Evolutionary conservation across 441 rosid species (phyloP).

Genomic region (Jatropha podagrica): DNA sequence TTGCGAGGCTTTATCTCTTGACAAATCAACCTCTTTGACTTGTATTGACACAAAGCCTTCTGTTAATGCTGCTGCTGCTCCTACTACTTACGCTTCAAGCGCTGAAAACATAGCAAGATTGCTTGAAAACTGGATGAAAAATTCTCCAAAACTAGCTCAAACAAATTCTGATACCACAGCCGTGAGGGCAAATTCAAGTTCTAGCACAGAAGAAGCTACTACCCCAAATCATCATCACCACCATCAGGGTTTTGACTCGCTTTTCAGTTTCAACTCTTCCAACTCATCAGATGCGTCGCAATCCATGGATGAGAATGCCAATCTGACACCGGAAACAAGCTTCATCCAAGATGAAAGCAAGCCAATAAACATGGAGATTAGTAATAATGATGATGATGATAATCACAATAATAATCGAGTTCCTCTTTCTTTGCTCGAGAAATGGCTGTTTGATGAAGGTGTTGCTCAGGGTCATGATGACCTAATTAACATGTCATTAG

Average conservation of each 20-base stretch:
- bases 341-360: constrained; percentile 57
- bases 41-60: constrained; percentile 18
- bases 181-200: constrained; percentile 30
- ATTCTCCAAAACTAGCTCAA: constrained; percentile 33
- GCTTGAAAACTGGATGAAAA: constrained; percentile 75
- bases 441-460: constrained; percentile 82
- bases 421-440: constrained; percentile 73
- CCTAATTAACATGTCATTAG: constrained; percentile 48
- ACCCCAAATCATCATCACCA: constrained; percentile 31
- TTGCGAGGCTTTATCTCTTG: constrained; percentile 69
- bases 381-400: neutral
- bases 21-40: constrained; percentile 31
- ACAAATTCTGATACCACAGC: constrained; percentile 23
- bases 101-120: constrained; percentile 77
- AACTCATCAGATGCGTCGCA: constrained; percentile 46
- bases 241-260: constrained; percentile 38
- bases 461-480: constrained; percentile 46
- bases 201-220: constrained; percentile 31
- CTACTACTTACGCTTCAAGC: constrained; percentile 59
- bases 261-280: constrained; percentile 51
- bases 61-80: neutral
- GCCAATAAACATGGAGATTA: constrained; percentile 25
- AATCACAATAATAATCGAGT: constrained; percentile 26
- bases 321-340: constrained; percentile 45
- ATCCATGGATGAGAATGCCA: constrained; percentile 41